Percentiles rank a stretch among this genome's conserved stretches.
phyloP scores from a whole-genome alignment of 768 basidiomycete species.

The Lactarius psammicola region DNA sequence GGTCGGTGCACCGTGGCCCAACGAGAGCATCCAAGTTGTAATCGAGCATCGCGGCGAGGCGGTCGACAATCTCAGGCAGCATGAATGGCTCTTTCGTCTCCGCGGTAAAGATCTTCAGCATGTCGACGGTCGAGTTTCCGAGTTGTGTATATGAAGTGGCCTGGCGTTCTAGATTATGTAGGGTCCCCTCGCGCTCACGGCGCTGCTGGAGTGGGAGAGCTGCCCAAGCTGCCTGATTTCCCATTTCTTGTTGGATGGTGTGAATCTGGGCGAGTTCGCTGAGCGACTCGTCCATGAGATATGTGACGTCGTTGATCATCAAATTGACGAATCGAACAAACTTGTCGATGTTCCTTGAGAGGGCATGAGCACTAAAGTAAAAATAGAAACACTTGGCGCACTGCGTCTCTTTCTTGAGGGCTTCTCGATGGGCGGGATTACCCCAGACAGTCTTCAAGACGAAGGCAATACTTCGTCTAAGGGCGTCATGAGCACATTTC shows the following conservation, averaged over 20 bases:
- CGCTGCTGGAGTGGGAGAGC: conserved; percentile 65
- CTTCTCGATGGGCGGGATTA: conserved; percentile 84
- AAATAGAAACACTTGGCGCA: conserved; percentile 40
- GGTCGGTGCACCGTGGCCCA: conserved; percentile 83
- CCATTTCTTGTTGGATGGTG: conserved; percentile 83
- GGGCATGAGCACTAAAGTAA: conserved; percentile 5
- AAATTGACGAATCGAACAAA: conserved; percentile 96
- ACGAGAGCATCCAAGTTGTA: conserved; percentile 89
- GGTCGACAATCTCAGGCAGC: conserved; percentile 93
- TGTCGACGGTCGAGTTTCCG: conserved; percentile 83
- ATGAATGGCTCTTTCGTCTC: conserved; percentile 92
- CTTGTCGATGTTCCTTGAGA: conserved; percentile 75
- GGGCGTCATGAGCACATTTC: conserved; percentile 13
- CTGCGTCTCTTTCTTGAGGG: conserved; percentile 78
- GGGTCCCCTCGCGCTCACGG: conserved; percentile 75
- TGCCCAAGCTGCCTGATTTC: conserved; percentile 67
- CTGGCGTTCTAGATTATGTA: conserved; percentile 79
- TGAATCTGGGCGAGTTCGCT: conserved; percentile 86
- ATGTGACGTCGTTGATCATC: conserved; percentile 99
- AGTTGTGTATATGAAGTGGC: conserved; percentile 86
- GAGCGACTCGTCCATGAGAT: conserved; percentile 95
- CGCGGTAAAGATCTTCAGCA: conserved; percentile 89
- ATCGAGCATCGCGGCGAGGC: conserved; percentile 94
- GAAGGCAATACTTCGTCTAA: conserved; percentile 79
- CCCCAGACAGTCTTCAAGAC: conserved; percentile 90